Base-by-base conservation (phyloP, 352 stramenopile genomes). In the Phytophthora litchii region DNA sequence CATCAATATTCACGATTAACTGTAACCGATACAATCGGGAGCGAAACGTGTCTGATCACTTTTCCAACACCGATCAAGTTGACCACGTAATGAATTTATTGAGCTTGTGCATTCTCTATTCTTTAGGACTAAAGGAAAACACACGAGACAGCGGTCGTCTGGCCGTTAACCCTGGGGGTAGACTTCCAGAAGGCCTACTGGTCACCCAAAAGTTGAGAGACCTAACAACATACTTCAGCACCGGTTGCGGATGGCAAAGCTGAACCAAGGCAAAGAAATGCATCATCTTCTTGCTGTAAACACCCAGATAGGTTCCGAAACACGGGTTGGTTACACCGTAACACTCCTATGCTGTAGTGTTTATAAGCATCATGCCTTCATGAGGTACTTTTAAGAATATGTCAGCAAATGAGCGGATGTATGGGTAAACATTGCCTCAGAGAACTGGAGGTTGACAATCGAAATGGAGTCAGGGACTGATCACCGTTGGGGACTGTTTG, bases 381-480 rank as follows among this genome's bases (percentile, higher is more conserved):
- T 12, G 1, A 38, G 20, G 27, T 62, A 50, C 5, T 62, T 62
- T 8, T 27, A 49, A n/a, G 14, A 16, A 0, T 36, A 12, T 36
- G 1, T 0, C 45, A 57, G 9, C 55, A 41, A n/a, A 19, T 27
- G 23, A 27, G 23, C 23, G 23, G 23, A 3, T 17, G 29, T 37
- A 0, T 53, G 56, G 56, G 8, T 10, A 3, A 8, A 13, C 2
- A 53, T 64, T 23, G 17, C 37, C 2, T 3, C 2, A 1, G 29
- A 23, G 0, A 37, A 64, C 12, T 57, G 56, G 32, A 36, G 14
- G 6, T 23, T 58, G 4, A 53, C 47, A 14, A 47, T 31, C 11
- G 46, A 64, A 13, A 64, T 57, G 47, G 54, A 63, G 14, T 13
- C 10, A 6, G n/a, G 53, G 9, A 64, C 56, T 8, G 16, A 52